Conservation (phyloP, 169 alveolate species). For the Plasmodium adleri region DNA sequence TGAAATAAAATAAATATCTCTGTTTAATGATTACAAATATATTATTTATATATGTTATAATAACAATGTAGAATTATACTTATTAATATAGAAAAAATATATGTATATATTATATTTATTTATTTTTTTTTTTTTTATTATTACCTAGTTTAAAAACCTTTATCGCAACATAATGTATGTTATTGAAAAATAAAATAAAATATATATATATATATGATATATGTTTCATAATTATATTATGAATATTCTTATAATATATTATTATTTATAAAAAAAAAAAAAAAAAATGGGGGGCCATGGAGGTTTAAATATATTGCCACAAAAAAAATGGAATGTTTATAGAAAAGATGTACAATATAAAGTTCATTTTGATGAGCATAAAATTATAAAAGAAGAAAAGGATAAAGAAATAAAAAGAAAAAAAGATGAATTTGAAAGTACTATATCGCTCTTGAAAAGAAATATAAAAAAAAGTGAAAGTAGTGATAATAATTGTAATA, state of each 20-base stretch:
- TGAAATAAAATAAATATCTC: too few species aligned
- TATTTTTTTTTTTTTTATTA: too few species aligned
- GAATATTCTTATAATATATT: too few species aligned
- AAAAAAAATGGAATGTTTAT: slow-evolving; percentile 93
- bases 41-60: too few species aligned
- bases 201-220: too few species aligned
- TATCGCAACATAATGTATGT: too few species aligned
- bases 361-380: slow-evolving; percentile 85
- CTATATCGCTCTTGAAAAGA: slow-evolving; percentile 10
- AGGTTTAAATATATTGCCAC: slow-evolving; percentile 93
- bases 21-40: too few species aligned
- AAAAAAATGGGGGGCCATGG: slow-evolving; percentile 94
- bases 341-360: slow-evolving; percentile 88
- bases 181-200: too few species aligned
- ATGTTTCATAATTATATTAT: background rate
- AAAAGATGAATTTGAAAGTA: slow-evolving; percentile 23
- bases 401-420: slow-evolving; percentile 59
- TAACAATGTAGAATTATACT: too few species aligned
- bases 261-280: background rate
- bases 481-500: background rate
- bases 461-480: slow-evolving; percentile 22
- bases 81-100: too few species aligned
- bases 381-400: slow-evolving; percentile 69
- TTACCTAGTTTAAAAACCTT: too few species aligned
- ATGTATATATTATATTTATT: too few species aligned